phyloP scores from a whole-genome alignment of 345 rosid species.

The Ceriops decandra region DNA sequence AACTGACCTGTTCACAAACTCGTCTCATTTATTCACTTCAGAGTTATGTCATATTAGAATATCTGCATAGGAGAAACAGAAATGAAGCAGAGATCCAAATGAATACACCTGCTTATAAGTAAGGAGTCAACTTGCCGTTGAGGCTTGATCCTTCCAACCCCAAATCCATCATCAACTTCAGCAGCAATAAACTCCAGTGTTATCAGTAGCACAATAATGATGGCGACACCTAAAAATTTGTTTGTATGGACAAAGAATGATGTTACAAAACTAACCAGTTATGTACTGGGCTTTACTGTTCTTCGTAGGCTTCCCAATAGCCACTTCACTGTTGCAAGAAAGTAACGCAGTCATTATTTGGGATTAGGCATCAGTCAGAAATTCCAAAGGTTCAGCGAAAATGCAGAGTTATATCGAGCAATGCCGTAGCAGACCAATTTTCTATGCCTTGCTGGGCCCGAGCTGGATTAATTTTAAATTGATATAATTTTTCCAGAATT shows the following conservation, averaged over 20 bases:
- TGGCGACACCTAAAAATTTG: background rate
- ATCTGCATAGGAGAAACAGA: conserved; percentile 1
- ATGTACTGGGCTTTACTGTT: background rate
- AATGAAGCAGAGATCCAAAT: background rate
- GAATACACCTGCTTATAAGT: background rate
- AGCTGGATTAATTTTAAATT: too few species aligned
- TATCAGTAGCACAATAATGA: background rate
- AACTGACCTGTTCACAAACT: conserved; percentile 1
- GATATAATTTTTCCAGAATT: too few species aligned
- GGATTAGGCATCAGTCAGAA: too few species aligned
- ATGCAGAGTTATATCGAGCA: too few species aligned
- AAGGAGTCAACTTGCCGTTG: conserved; percentile 9
- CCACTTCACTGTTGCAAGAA: conserved; percentile 1
- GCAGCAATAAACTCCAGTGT: background rate
- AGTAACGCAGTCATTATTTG: background rate
- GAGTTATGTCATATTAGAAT: conserved; percentile 4
- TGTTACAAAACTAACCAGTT: background rate
- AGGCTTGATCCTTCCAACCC: conserved; percentile 1
- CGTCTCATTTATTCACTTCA: background rate
- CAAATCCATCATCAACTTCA: conserved; percentile 1
- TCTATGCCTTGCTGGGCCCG: too few species aligned
- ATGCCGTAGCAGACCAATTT: too few species aligned
- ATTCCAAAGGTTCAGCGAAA: too few species aligned
- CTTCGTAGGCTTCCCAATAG: background rate
- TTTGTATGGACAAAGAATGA: background rate